Base-by-base conservation (phyloP, 164 flowering plant species). In the Hamamelis virginiana region DNA sequence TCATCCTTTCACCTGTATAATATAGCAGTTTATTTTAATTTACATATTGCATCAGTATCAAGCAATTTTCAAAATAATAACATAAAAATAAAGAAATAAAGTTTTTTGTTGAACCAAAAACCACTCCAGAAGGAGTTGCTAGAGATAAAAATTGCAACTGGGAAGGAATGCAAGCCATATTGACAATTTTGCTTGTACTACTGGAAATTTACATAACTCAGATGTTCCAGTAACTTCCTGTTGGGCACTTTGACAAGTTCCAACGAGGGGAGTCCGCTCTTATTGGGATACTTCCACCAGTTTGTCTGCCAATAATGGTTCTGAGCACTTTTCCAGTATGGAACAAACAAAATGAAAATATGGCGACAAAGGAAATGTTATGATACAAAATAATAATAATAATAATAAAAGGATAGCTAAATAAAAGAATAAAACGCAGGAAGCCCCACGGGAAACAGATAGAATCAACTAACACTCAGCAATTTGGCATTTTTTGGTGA, bases 401-500 rank as follows among this genome's bases (percentile, higher is more conserved):
- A 21, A 22, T 55, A 23, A 25, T 4, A 23, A 33, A 22, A 25
- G 8, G 21, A 18, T 52, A 53, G 19, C 5, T 19, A 55, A n/a
- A 55, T 55, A 21, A 55, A 33, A 23, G 21, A 48, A 65, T 14
- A 16, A 25, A 44, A 16, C 8, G 22, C 43, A 61, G 19, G 23
- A 16, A 4, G 21, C 8, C 58, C 19, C 22, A 33, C 1, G 25
- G 63, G 14, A 45, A 16, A 44, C 19, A 73, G 1, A 28, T 18
- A 63, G 16, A 33, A 33, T 11, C 33, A 46, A 72, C 74, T 61
- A 69, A 72, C 76, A 26, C 52, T 65, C 43, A 15, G 57, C 33
- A 45, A 50, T 28, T 23, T 18, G 52, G 47, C 51, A 71, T 21
- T 50, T 38, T 12, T 28, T 48, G 21, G 18, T 15, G 22, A 45